These are phyloP conservation scores for Phytophthora litchii DNA, from an alignment of 352 stramenopile species.

Conservation along the genomic window DNA sequence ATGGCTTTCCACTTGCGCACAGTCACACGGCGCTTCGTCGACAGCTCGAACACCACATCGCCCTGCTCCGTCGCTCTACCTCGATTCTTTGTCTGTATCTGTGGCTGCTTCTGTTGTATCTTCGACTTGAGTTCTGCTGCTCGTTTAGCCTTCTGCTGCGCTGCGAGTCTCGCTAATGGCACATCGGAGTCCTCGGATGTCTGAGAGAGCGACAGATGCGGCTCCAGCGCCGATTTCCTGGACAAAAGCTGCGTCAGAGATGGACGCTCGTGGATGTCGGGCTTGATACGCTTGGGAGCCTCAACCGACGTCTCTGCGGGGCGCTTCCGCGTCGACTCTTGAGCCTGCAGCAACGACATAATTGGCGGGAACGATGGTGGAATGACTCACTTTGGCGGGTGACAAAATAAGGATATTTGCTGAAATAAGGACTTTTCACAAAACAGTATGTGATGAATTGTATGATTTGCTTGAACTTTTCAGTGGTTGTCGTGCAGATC, in stretches of 20 bases:
- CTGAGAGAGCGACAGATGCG: constrained; percentile 24
- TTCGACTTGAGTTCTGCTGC: constrained; percentile 5
- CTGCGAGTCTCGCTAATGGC: constrained; percentile 17
- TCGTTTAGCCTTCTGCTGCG: constrained; percentile 28
- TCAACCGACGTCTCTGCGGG: constrained; percentile 2
- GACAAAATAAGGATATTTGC: constrained; percentile 1
- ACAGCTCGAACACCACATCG: constrained; percentile 55
- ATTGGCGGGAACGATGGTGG: constrained; percentile 12
- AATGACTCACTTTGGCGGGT: constrained; percentile 7
- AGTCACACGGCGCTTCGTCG: constrained; percentile 60
- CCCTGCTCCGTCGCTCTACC: constrained; percentile 18
- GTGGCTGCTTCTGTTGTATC: neutral
- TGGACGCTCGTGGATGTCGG: constrained; percentile 1
- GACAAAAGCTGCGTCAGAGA: constrained; percentile 34
- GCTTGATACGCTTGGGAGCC: constrained; percentile 27
- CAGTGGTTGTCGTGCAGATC: neutral
- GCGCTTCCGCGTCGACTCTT: constrained; percentile 28
- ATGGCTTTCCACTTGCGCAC: constrained; percentile 61
- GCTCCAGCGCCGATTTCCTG: constrained; percentile 18
- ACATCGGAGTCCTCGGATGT: constrained; percentile 24
- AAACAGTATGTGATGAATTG: neutral
- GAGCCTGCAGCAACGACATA: constrained; percentile 23
- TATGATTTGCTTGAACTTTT: neutral
- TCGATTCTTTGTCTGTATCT: neutral
- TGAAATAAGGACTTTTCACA: neutral